Evolutionary conservation across 352 stramenopile species (phyloP).

Genomic region (Aphanomyces stellatus): DNA sequence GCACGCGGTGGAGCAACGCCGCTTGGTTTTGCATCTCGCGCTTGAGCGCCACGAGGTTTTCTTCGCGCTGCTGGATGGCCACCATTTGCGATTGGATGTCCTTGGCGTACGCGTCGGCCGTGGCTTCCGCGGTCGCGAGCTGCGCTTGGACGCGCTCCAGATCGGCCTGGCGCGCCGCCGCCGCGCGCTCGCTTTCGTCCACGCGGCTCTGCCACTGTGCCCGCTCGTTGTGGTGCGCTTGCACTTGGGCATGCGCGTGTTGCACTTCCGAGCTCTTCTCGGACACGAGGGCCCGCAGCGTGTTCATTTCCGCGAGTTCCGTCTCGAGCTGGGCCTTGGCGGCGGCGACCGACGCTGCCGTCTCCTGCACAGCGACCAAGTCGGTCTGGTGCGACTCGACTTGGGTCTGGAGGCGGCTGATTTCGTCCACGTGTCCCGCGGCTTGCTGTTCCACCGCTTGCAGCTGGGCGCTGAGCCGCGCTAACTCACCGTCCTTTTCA

Average conservation of each 20-base stretch:
- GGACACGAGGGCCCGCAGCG: not conserved
- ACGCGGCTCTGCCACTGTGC: not conserved
- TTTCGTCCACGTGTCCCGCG: not conserved
- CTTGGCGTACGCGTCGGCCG: not conserved
- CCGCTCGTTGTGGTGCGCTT: not conserved
- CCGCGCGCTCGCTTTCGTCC: not conserved
- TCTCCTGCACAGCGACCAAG: not conserved
- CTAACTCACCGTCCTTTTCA: not conserved
- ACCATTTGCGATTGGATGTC: constrained; percentile 11
- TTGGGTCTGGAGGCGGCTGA: not conserved
- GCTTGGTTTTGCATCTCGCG: constrained; percentile 21
- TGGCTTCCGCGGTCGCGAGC: not conserved
- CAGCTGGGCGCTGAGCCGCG: not conserved
- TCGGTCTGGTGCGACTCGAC: not conserved
- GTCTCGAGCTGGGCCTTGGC: not conserved
- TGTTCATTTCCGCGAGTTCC: not conserved
- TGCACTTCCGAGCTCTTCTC: not conserved
- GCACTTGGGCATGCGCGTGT: not conserved
- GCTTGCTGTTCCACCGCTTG: not conserved
- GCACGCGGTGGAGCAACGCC: constrained; percentile 31
- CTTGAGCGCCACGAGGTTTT: constrained; percentile 20
- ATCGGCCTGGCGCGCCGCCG: not conserved
- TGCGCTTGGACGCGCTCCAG: not conserved
- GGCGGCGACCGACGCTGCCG: not conserved
- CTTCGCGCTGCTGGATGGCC: constrained; percentile 7